Conservation (phyloP, 129 eudicot genomes). For the Kitagawia praeruptora region DNA sequence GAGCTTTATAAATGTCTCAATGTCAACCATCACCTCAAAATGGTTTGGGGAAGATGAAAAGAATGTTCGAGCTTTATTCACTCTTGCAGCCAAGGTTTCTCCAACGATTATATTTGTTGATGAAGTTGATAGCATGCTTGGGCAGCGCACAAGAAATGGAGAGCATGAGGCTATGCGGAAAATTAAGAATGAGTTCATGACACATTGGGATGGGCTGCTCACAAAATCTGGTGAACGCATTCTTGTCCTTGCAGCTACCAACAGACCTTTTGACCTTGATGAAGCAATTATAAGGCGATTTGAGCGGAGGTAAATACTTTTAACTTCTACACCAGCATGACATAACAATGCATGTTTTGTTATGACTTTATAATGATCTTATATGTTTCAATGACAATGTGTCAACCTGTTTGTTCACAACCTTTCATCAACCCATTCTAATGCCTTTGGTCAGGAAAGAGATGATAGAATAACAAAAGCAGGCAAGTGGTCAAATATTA, state of each 20-base stretch:
- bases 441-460: background rate
- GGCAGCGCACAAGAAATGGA: constrained; percentile 88
- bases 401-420: background rate
- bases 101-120: constrained; percentile 86
- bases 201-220: constrained; percentile 89
- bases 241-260: constrained; percentile 97
- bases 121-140: constrained; percentile 96
- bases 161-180: constrained; percentile 98
- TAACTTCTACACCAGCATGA: background rate
- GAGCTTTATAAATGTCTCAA: constrained; percentile 53
- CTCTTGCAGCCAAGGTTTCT: constrained; percentile 90
- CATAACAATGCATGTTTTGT: background rate
- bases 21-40: constrained; percentile 95
- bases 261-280: constrained; percentile 93
- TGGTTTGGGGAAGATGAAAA: constrained; percentile 99
- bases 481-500: background rate
- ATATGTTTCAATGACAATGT: background rate
- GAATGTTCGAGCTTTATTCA: constrained; percentile 82
- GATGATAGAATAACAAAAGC: background rate
- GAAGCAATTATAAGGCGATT: constrained; percentile 93
- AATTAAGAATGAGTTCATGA: constrained; percentile 91
- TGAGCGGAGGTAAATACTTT: constrained; percentile 65
- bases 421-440: background rate
- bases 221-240: constrained; percentile 78
- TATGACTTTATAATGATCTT: background rate